Conservation (phyloP, 2,329 filamentous ascomycete genomes). For the Penicillium verrucosum region DNA sequence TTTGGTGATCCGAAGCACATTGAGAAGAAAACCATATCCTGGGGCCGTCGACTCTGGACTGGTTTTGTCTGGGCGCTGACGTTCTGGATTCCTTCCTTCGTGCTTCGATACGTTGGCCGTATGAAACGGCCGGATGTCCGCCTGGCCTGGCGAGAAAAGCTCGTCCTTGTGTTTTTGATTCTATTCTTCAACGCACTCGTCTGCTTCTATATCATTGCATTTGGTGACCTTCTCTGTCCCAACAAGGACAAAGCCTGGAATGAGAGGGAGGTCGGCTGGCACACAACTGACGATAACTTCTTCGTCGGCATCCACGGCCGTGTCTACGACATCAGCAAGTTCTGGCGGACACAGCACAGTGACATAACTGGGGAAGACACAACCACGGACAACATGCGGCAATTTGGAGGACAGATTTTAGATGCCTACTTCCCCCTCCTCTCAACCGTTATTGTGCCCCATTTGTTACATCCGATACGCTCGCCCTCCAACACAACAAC, state of each 20-base stretch:
- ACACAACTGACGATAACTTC: conserved; percentile 71
- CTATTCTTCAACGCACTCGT: conserved; percentile 74
- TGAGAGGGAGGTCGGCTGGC: conserved; percentile 63
- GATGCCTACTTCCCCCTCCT: conserved; percentile 84
- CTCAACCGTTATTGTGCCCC: conserved; percentile 70
- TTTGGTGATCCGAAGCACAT: conserved; percentile 73
- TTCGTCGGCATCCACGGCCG: conserved; percentile 83
- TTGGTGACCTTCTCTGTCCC: conserved; percentile 82
- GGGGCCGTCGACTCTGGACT: conserved; percentile 73
- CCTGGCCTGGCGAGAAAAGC: conserved; percentile 95
- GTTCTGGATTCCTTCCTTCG: conserved; percentile 88
- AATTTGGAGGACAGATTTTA: conserved; percentile 73
- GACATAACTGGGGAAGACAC: conserved; percentile 61
- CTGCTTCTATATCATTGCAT: conserved; percentile 87
- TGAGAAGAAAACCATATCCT: conserved; percentile 63
- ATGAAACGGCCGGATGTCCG: conserved; percentile 98
- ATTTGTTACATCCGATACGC: conserved; percentile 60
- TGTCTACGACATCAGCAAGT: conserved; percentile 89
- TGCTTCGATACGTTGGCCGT: conserved; percentile 75
- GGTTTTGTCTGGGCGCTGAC: conserved; percentile 79
- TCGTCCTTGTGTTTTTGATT: conserved; percentile 79
- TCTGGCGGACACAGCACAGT: conserved; percentile 81
- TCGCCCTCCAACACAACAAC: conserved; percentile 51
- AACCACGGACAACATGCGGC: conserved; percentile 63
- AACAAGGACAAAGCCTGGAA: conserved; percentile 90